Conservation (phyloP, 2,329 filamentous ascomycete species). For the Exophiala xenobiotica region DNA sequence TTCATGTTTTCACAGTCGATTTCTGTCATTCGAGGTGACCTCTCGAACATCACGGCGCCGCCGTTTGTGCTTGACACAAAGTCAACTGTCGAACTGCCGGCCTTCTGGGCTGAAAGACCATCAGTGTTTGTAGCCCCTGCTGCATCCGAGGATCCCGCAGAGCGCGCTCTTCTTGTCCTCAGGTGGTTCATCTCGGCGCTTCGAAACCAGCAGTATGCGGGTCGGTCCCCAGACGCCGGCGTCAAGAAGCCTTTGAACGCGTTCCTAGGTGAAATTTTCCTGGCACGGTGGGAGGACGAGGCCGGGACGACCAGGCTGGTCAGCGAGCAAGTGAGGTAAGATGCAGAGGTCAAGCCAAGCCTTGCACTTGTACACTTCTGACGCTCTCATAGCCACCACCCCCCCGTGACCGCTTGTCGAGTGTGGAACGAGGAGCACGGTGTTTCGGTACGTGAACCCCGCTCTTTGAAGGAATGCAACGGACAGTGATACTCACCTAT, state of each 20-base stretch:
- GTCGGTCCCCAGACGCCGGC: conserved; percentile 20
- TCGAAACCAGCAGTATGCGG: conserved; percentile 68
- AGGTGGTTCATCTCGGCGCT: conserved; percentile 95
- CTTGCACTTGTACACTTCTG: background rate
- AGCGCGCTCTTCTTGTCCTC: conserved; percentile 80
- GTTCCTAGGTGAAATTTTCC: conserved; percentile 29
- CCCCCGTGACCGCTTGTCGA: conserved; percentile 29
- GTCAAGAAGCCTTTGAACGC: conserved; percentile 32
- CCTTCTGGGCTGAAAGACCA: conserved; percentile 80
- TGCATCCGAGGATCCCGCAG: conserved; percentile 73
- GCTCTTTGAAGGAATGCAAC: too few relatives aligned
- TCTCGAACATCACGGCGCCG: conserved; percentile 76
- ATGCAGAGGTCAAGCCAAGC: background rate
- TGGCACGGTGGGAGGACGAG: conserved; percentile 26
- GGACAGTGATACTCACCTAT: background rate
- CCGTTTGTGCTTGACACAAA: conserved; percentile 79
- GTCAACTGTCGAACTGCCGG: conserved; percentile 75
- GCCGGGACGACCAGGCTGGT: conserved; percentile 25
- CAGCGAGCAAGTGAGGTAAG: conserved; percentile 29
- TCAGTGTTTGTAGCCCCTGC: conserved; percentile 78
- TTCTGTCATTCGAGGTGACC: conserved; percentile 77
- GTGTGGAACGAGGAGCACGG: conserved; percentile 30
- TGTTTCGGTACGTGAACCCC: conserved; percentile 22
- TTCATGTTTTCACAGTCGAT: conserved; percentile 56
- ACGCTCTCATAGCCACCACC: conserved; percentile 23